Base-by-base conservation (phyloP, 192 early-diverging fungal genomes). In the Cetraspora pellucida region DNA sequence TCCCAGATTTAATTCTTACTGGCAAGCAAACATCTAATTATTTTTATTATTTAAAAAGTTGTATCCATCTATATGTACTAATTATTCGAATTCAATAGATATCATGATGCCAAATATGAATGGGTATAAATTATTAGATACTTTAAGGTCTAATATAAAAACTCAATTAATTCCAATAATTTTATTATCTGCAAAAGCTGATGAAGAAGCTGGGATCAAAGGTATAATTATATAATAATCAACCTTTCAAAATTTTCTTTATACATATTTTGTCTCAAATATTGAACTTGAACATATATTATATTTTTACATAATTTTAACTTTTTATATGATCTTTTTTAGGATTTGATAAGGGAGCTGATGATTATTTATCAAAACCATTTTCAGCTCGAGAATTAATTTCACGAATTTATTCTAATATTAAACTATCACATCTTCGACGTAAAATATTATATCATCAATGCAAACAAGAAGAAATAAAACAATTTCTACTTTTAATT, bases 101-200 rank as follows among this genome's bases (percentile, higher is more conserved):
- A 82, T 89, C 13, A 87, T 83, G 57, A 91, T 91, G 89, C 89
- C 89, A 6, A 83, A 85, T 10, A 81, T 91, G 85, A 82, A 89
- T 74, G 89, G 89, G 2, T 82, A 83, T 46, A 81, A 83, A 17
- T 74, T 91, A 14, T 69, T 88, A 6, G 79, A 81, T 67, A 73
- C 73, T 7, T 71, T 91, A 21, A 78, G 85, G 11, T 67, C 55
- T 28, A 61, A 83, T n/a, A 55, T 66, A 14, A 75, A 66, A 10
- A 82, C 84, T 9, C 79, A 80, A 71, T 72, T 74, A 47, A 80
- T 86, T 14, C 89, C 89, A 17, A 75, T 91, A 37, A 91, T 91
- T 58, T 52, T 91, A 27, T 65, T 91, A 2, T 86, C 84, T 8
- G 89, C 88, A 0, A 75, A 81, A 54, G 84, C 87, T 21, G 89